A percentile compares a stretch with the other conserved stretches of the same genome.
phyloP scores from a whole-genome alignment of 768 basidiomycete species.

The Mycena vulgaris region DNA sequence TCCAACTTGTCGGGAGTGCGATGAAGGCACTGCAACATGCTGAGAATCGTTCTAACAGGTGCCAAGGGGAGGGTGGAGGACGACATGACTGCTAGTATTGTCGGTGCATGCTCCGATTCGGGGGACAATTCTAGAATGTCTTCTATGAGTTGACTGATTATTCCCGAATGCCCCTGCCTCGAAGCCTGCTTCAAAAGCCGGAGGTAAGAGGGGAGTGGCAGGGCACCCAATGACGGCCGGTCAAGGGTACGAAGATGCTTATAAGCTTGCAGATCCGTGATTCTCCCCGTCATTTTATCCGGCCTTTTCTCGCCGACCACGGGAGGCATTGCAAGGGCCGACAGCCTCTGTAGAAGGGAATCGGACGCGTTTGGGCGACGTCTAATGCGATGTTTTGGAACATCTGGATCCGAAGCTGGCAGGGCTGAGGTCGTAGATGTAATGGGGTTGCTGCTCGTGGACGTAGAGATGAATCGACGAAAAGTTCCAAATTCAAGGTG shows the following conservation, averaged over 20 bases:
- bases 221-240: slow-evolving; percentile 21
- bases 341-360: slow-evolving; percentile 10
- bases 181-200: slow-evolving; percentile 29
- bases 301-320: slow-evolving; percentile 3
- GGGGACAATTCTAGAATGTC: slow-evolving; percentile 43
- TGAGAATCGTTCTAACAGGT: slow-evolving; percentile 29
- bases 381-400: not conserved
- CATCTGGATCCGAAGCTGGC: slow-evolving; percentile 40
- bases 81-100: slow-evolving; percentile 34
- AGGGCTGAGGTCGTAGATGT: slow-evolving; percentile 6
- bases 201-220: slow-evolving; percentile 27
- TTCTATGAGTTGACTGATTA: slow-evolving; percentile 41
- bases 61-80: slow-evolving; percentile 30
- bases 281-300: slow-evolving; percentile 15
- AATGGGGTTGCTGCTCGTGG: slow-evolving; percentile 43
- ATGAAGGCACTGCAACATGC: slow-evolving; percentile 38
- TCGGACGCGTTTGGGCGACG: not conserved
- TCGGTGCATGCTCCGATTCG: not conserved
- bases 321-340: not conserved
- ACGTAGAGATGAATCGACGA: slow-evolving; percentile 34
- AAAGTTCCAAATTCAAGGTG: slow-evolving; percentile 58
- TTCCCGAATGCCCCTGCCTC: slow-evolving; percentile 28
- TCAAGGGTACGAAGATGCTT: slow-evolving; percentile 31
- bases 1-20: slow-evolving; percentile 19
- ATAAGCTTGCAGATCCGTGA: slow-evolving; percentile 27